Evolutionary conservation across 371 early-diverging fungal genomes (phyloP), one percentile per base, ranked within the genome.

Genomic region (Sporodiniella umbellata): DNA sequence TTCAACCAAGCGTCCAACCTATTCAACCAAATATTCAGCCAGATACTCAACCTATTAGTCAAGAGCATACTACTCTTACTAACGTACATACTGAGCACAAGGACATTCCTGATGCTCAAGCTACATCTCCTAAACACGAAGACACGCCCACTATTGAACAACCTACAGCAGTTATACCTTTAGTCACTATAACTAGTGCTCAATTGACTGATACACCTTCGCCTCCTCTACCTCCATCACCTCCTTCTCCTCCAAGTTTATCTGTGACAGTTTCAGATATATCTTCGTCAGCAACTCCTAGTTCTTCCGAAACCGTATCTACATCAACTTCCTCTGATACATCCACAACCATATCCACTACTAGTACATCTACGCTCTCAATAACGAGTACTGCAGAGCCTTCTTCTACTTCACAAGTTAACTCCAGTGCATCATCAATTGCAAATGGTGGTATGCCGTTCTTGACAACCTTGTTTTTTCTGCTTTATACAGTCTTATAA

Each of bases 131-230:
- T n/a, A n/a, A n/a, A n/a, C n/a, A n/a, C n/a, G n/a, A n/a, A 12
- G 11, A 28, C 4, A 10, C 4, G 30, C 44, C 12, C 17, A 25
- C 3, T 22, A 40, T 4, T 38, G 39, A 28, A 15, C 40, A 14
- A 18, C 35, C 51, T 3, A 30, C 22, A 14, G 19, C 23, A 7
- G 30, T 10, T 19, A 21, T 42, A 17, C 33, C 54, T 21, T 33
- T 53, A 3, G 46, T 46, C 12, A 40, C 47, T 23, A 47, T 40
- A 10, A 14, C 45, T 8, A 45, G 46, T 51, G 57, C 46, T 15
- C 33, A 51, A 2, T 22, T 42, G 15, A 52, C 45, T 19, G 42
- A 28, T 23, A 43, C 52, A 25, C 45, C 46, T 33, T 51, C 57
- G n/a, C 25, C 28, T 28, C 33, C 40, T 45, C 33, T 35, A 37